Percentiles rank a stretch among this genome's conserved stretches.
Evolutionary conservation across 1,284 basidiomycete genomes (phyloP).

Genomic region (Malassezia japonica): DNA sequence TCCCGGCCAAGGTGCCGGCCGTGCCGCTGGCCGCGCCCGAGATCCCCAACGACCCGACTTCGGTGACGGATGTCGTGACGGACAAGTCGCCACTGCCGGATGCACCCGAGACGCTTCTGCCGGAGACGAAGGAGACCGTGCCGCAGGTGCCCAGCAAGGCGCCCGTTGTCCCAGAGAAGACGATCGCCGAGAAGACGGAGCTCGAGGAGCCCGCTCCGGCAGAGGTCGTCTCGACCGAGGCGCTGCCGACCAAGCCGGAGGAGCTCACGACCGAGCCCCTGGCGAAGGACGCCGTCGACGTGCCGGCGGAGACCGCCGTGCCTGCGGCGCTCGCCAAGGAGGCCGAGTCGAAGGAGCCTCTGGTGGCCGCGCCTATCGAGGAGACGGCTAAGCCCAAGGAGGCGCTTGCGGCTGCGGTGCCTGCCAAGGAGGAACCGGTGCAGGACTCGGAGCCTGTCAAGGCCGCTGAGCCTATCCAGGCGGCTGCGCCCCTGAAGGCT

Average conservation of each 20-base stretch:
- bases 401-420: background rate
- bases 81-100: background rate
- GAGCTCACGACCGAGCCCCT: background rate
- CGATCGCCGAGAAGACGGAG: background rate
- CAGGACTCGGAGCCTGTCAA: no score
- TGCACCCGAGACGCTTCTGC: background rate
- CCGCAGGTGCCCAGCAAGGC: background rate
- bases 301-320: background rate
- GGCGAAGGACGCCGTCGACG: background rate
- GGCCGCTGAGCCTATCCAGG: no score
- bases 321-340: background rate
- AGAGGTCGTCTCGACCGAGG: background rate
- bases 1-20: no score
- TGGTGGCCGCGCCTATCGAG: background rate
- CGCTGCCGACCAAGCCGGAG: background rate
- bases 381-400: no score
- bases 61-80: background rate
- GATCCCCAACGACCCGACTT: background rate
- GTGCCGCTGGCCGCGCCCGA: constrained; percentile 1
- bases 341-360: background rate
- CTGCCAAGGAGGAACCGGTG: no score
- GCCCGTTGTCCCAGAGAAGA: background rate
- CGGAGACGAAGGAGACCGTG: background rate
- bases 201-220: background rate
- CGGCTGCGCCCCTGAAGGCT: no score